Conservation (phyloP, 192 early-diverging fungal genomes). For the Linnemannia schmuckeri region DNA sequence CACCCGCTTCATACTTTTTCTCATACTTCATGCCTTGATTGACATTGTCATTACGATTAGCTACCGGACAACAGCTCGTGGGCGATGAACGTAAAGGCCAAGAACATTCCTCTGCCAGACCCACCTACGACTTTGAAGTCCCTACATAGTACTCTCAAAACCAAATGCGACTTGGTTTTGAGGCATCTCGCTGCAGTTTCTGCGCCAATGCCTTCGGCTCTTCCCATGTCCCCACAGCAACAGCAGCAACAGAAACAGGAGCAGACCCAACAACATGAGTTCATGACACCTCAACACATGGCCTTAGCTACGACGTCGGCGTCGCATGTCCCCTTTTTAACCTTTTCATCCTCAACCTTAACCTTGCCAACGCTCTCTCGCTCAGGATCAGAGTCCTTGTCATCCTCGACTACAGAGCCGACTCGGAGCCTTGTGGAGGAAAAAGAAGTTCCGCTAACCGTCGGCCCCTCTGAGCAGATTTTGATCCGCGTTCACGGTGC, state of each 20-base stretch:
- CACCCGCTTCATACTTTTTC: not conserved
- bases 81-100: not conserved
- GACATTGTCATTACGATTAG: not conserved
- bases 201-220: not conserved
- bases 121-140: conserved; percentile 10
- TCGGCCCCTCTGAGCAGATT: not conserved
- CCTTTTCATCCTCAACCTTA: not conserved
- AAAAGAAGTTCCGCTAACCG: not conserved
- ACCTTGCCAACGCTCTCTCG: not conserved
- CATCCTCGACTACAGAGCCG: not conserved
- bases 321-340: not conserved
- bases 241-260: not conserved
- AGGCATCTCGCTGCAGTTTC: conserved; percentile 17
- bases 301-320: not conserved
- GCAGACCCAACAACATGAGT: not conserved
- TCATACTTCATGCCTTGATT: not conserved
- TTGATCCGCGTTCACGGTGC: not conserved
- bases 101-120: conserved; percentile 18
- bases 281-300: not conserved
- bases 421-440: not conserved
- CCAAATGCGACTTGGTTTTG: conserved; percentile 22
- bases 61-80: conserved; percentile 7
- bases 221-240: too few relatives aligned
- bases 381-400: not conserved
- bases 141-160: conserved; percentile 11